Percentiles rank a stretch among this genome's conserved stretches.
These are phyloP conservation scores for Hydnum rufescens DNA, from an alignment of 768 basidiomycete genomes.

Conservation along the genomic window DNA sequence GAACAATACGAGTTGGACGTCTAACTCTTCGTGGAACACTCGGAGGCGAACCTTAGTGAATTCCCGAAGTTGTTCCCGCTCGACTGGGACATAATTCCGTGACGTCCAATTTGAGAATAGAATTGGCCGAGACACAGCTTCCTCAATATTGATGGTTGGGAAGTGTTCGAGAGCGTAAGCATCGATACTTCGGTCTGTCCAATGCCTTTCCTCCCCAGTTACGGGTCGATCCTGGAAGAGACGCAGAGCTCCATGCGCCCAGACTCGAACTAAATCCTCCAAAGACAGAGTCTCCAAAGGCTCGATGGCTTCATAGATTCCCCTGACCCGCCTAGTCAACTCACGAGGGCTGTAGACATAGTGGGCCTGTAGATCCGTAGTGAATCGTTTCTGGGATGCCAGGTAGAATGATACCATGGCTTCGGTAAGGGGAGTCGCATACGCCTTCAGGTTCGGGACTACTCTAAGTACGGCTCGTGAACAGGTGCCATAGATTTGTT, in stretches of 20 bases:
- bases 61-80: constrained; percentile 80
- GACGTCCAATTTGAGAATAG: constrained; percentile 99
- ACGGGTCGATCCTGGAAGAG: constrained; percentile 97
- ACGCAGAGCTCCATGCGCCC: constrained; percentile 94
- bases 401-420: constrained; percentile 96
- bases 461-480: constrained; percentile 92
- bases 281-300: constrained; percentile 85
- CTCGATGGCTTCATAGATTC: constrained; percentile 90
- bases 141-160: constrained; percentile 75
- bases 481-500: constrained; percentile 98
- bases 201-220: constrained; percentile 72
- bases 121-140: constrained; percentile 76
- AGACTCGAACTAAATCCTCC: constrained; percentile 88
- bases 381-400: constrained; percentile 84
- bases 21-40: constrained; percentile 97
- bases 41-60: constrained; percentile 91
- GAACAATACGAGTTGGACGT: constrained; percentile 93
- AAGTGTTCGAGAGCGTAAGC: constrained; percentile 68
- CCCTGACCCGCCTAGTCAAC: constrained; percentile 90
- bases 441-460: constrained; percentile 78
- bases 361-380: constrained; percentile 92
- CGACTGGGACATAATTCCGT: constrained; percentile 87
- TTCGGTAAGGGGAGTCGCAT: constrained; percentile 84
- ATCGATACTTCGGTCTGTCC: constrained; percentile 93
- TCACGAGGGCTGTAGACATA: constrained; percentile 99